These are phyloP conservation scores for Curvularia sp. DNA, from an alignment of 2,329 filamentous ascomycete species.

Conservation along the genomic window DNA sequence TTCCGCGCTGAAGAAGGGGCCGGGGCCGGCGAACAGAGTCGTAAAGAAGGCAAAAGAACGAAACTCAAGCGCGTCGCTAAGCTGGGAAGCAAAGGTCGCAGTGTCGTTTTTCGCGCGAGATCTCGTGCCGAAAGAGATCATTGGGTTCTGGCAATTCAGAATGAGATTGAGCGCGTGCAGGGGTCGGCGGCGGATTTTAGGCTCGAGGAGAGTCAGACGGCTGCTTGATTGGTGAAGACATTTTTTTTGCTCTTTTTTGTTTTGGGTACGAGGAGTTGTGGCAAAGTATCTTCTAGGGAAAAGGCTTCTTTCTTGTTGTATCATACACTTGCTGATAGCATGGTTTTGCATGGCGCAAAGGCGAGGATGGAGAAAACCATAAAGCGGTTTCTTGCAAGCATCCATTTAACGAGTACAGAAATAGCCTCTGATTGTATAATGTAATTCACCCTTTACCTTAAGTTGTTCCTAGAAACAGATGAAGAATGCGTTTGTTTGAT, in stretches of 20 bases:
- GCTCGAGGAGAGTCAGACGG: conserved; percentile 36
- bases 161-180: conserved; percentile 68
- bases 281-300: not conserved
- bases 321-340: not conserved
- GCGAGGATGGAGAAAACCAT: not conserved
- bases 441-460: not conserved
- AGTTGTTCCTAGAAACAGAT: not conserved
- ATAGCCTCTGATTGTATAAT: not conserved
- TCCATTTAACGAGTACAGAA: not conserved
- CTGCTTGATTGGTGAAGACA: not conserved
- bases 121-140: conserved; percentile 70
- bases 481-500: not conserved
- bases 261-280: not conserved
- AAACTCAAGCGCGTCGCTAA: conserved; percentile 66
- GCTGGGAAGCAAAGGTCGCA: conserved; percentile 66
- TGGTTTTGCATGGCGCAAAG: not conserved
- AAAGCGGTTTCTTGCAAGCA: not conserved
- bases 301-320: not conserved
- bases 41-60: conserved; percentile 53
- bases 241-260: not conserved
- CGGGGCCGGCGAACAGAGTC: conserved; percentile 35
- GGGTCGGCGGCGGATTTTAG: conserved; percentile 58
- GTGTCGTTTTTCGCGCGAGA: conserved; percentile 70
- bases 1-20: conserved; percentile 55
- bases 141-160: conserved; percentile 70